Base-by-base conservation (phyloP, 768 basidiomycete genomes). In the Zangia roseola region DNA sequence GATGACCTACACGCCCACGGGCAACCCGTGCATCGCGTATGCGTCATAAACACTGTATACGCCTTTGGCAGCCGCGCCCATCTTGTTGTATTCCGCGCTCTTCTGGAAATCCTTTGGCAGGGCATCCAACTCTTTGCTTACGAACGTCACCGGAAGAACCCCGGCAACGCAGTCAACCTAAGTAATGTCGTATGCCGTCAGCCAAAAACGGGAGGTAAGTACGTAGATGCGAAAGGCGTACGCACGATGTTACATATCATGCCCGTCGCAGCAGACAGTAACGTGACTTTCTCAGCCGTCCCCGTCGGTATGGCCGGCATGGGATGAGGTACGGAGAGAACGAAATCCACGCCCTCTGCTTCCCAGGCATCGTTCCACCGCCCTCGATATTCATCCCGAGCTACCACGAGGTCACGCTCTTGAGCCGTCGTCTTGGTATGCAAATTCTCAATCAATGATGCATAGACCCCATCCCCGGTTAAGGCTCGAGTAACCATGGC, bases 1-100 rank as follows among this genome's bases (percentile, higher is more conserved):
- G 1, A 80, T 74, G 28, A 88, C 64, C 60, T 88, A 84, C 10
- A 87, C 78, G 2, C 84, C 83, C 2, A 88, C 59, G 0, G 87
- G 85, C 6, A 87, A 68, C 7, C 86, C 86, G 48, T 82, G 75
- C 82, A 86, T 86, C 50, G 76, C 73, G 12, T 77, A 68, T 1
- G 79, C 74, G 42, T 86, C 76, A 44, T 88, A 88, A 3, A 75
- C 72, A 1, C 71, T 60, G 54, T 81, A 83, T 0, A 75, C 74
- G 7, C 69, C 71, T 44, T 64, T 67, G 41, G 80, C 79, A 14
- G 77, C 59, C 2, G 66, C 59, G 43, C 80, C 80, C 45, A 75
- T 69, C 0, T 63, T 55, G 40, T 60, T 68, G 26, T 60, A 59
- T 17, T 49, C 60, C 6, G 53, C 14, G 20, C 56, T 61, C 31